These are phyloP conservation scores for Phialemonium atrogriseum DNA, from an alignment of 2,329 filamentous ascomycete species.

Conservation along the genomic window DNA sequence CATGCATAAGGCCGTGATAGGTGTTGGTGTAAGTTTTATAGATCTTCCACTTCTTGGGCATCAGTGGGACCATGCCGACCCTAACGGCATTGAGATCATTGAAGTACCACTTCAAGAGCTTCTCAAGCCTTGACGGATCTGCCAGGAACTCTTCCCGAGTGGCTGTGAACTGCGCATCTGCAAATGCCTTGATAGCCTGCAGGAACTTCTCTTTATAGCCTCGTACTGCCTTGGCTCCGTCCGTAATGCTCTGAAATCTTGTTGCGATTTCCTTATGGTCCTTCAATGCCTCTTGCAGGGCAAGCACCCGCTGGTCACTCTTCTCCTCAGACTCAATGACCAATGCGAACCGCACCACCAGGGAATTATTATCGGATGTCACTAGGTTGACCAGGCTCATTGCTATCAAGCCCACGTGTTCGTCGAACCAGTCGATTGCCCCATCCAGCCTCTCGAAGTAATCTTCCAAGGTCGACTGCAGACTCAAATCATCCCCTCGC, in stretches of 20 bases:
- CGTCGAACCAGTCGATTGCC: constrained; percentile 89
- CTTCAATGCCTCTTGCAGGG: constrained; percentile 86
- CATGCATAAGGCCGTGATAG: constrained; percentile 93
- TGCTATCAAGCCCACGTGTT: constrained; percentile 82
- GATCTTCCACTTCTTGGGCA: constrained; percentile 96
- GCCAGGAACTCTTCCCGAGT: constrained; percentile 69
- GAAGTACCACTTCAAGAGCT: constrained; percentile 92
- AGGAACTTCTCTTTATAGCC: constrained; percentile 97
- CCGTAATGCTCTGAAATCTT: constrained; percentile 90
- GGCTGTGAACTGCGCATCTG: constrained; percentile 64
- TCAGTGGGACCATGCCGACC: constrained; percentile 80
- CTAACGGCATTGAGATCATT: constrained; percentile 95
- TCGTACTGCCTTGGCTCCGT: constrained; percentile 82
- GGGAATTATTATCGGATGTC: constrained; percentile 74
- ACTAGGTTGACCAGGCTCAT: constrained; percentile 85
- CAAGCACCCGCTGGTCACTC: constrained; percentile 85
- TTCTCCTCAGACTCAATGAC: constrained; percentile 95
- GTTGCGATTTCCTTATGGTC: constrained; percentile 93
- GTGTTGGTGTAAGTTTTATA: constrained; percentile 82
- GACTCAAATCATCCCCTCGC: constrained; percentile 60
- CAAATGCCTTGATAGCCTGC: constrained; percentile 65
- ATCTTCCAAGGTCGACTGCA: constrained; percentile 78
- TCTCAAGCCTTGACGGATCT: constrained; percentile 76
- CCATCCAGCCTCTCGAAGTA: constrained; percentile 83
- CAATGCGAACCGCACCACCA: constrained; percentile 85